Evolutionary conservation across 176 grass and related monocot genomes (phyloP), one percentile per base, ranked within the genome.

Genomic region (Carex myosuroides): DNA sequence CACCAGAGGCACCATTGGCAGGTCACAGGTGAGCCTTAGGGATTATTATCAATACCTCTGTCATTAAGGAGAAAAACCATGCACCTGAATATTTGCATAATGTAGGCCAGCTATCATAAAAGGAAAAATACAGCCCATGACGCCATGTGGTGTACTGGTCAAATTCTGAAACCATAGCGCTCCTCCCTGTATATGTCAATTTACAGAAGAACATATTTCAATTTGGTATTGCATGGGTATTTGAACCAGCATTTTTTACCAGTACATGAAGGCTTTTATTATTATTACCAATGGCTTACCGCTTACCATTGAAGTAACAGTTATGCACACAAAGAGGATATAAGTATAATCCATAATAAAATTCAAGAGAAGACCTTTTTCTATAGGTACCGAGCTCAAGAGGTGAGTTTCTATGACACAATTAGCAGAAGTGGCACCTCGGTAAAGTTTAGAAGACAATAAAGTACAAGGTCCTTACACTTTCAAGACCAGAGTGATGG

Each of bases 41-140:
- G 61, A 78, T 58, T 9, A 70, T 70, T 46, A 50, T 30, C 80
- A 83, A 1, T 13, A 46, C 37, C 24, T 73, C 66, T 64, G 13
- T 29, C 69, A 18, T 46, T 65, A 75, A 0, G 5, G 2, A 32
- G 10, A 84, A 33, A 39, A 84, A 13, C 41, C 17, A 64, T 52
- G 20, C 94, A 98, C 92, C 95, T 98, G 92, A 87, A 98, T 56
- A 89, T 98, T 98, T 53, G 88, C 62, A 87, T 94, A 93, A 91
- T 98, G 92, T 13, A 98, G 81, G 64, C 95, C 87, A 61, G 95
- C 87, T 84, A 98, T 86, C 86, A 94, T 74, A 68, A 91, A 80
- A 85, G 95, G 95, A 81, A 98, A 94, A 60, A 89, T 53, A 54
- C 61, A 89, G 73, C 92, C 95, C 20, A 88, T 84, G 85, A 90